Conservation (phyloP, 1,139 yeast species). For the Yamadazyma buinensis region DNA sequence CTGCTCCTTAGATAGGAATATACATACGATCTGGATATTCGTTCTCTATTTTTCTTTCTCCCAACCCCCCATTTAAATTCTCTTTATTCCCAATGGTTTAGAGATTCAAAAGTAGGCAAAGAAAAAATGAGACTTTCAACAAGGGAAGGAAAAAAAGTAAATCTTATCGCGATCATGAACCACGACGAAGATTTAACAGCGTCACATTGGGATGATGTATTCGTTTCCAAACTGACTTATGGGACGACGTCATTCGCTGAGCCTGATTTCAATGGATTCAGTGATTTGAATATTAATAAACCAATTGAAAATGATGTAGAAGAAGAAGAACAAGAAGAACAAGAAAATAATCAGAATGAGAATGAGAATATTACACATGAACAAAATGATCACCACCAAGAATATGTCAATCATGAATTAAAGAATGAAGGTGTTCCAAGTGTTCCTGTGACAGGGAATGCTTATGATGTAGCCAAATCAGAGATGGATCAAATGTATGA, state of each 20-base stretch:
- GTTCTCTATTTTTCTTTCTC: too few relatives aligned
- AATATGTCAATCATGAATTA: too few relatives aligned
- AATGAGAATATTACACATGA: constrained; percentile 4
- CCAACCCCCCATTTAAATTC: too few relatives aligned
- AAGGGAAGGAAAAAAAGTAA: too few relatives aligned
- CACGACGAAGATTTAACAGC: constrained; percentile 32
- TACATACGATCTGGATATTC: too few relatives aligned
- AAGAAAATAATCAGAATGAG: constrained; percentile 13
- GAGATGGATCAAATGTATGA: constrained; percentile 33
- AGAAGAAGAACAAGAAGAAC: constrained; percentile 18
- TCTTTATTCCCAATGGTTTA: too few relatives aligned
- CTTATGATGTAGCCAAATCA: constrained; percentile 17
- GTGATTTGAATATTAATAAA: constrained; percentile 19
- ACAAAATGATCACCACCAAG: background rate
- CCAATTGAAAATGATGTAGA: constrained; percentile 16
- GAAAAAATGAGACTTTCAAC: too few relatives aligned
- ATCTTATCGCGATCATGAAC: constrained; percentile 18
- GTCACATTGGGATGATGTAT: constrained; percentile 37
- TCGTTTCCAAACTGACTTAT: constrained; percentile 18
- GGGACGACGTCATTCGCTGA: constrained; percentile 9
- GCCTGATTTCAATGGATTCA: constrained; percentile 24
- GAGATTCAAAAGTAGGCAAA: too few relatives aligned
- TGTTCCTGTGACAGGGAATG: too few relatives aligned
- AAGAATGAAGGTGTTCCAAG: too few relatives aligned
- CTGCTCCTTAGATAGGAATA: constrained; percentile 34